Conservation (phyloP, 257 asterid species). For the Fraxinus anomala region DNA sequence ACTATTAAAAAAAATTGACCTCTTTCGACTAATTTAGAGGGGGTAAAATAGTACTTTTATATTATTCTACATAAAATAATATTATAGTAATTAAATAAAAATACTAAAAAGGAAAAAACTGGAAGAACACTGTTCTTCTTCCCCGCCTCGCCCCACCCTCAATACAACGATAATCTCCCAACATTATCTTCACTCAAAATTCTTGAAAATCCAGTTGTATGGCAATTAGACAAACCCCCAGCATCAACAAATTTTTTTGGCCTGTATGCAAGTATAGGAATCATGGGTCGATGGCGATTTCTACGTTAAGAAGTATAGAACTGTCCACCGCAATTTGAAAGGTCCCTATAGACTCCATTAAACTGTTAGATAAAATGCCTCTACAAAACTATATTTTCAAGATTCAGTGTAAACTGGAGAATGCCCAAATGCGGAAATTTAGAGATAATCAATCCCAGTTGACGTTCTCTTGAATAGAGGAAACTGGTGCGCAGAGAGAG, state of each 20-base stretch:
- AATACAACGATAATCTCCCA: constrained; percentile 39
- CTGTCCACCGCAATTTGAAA: constrained; percentile 57
- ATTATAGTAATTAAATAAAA: no score
- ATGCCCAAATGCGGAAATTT: constrained; percentile 29
- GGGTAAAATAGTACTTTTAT: no score
- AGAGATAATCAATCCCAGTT: background rate
- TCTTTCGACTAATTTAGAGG: no score
- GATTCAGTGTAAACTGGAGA: constrained; percentile 24
- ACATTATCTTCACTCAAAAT: constrained; percentile 32
- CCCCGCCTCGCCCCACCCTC: constrained; percentile 19
- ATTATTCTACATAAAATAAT: no score
- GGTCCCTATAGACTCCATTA: constrained; percentile 59
- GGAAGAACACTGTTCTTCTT: no score
- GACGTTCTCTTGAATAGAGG: no score
- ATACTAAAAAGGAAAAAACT: no score
- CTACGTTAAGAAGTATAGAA: constrained; percentile 38
- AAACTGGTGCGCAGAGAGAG: no score
- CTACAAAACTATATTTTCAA: constrained; percentile 17
- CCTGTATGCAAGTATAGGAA: constrained; percentile 39
- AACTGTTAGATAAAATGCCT: constrained; percentile 38
- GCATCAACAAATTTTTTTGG: constrained; percentile 38
- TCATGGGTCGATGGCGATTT: constrained; percentile 40
- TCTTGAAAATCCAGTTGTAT: constrained; percentile 34
- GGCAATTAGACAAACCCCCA: constrained; percentile 35
- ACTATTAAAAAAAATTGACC: no score